Conservation (phyloP, 352 stramenopile genomes). For the Blastocystis sp. region DNA sequence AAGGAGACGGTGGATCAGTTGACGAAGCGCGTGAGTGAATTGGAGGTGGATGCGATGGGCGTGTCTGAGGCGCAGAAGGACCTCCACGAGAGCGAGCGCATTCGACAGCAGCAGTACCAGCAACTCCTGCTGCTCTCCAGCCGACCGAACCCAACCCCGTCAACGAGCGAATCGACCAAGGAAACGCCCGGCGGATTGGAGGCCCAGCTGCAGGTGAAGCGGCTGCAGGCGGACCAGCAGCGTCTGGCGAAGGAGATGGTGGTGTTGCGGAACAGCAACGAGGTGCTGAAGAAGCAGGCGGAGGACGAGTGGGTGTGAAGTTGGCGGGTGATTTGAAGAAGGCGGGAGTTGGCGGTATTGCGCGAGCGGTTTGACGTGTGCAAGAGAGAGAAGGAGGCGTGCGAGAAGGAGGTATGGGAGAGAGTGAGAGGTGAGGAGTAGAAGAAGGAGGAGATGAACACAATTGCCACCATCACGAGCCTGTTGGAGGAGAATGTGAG, state of each 20-base stretch:
- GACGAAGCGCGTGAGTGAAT: neutral
- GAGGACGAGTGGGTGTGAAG: neutral
- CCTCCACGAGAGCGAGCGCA: conserved; percentile 35
- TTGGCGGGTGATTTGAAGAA: neutral
- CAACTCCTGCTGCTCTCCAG: conserved; percentile 30
- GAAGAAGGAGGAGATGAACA: too few relatives aligned
- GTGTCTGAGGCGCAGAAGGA: conserved; percentile 1
- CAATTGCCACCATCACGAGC: too few relatives aligned
- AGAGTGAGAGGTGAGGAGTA: too few relatives aligned
- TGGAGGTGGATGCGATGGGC: neutral
- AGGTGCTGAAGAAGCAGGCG: neutral
- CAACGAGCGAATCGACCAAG: neutral
- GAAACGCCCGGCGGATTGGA: neutral
- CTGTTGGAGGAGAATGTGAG: too few relatives aligned
- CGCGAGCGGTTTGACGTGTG: conserved; percentile 5
- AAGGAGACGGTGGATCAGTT: neutral
- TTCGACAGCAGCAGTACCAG: conserved; percentile 51
- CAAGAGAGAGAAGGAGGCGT: neutral
- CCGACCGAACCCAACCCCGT: neutral
- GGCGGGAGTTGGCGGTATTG: conserved; percentile 4
- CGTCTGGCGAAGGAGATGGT: conserved; percentile 25
- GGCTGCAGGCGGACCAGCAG: conserved; percentile 31
- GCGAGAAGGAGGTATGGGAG: neutral
- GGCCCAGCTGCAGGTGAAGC: neutral
- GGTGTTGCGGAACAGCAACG: conserved; percentile 22